These are phyloP conservation scores for Groenewaldozyma auringiensis DNA, from an alignment of 1,139 yeast species.

Conservation along the genomic window DNA sequence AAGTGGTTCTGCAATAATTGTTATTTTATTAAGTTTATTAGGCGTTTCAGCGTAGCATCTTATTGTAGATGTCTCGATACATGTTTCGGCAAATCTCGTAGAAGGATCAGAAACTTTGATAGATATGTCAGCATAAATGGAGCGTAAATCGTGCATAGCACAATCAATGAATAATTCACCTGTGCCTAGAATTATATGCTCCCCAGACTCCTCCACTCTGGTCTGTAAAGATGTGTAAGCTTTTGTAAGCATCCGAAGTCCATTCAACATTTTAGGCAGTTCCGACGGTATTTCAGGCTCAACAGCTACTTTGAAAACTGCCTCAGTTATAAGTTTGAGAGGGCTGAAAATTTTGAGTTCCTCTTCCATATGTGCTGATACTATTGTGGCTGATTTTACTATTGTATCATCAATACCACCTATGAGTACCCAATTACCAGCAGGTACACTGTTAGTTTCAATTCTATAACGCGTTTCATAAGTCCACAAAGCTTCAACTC, in stretches of 20 bases:
- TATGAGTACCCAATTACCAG: conserved; percentile 62
- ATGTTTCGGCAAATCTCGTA: conserved; percentile 74
- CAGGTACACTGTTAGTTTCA: conserved; percentile 46
- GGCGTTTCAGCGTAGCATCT: conserved; percentile 54
- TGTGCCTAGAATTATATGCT: conserved; percentile 67
- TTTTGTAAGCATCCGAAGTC: conserved; percentile 53
- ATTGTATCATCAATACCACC: conserved; percentile 53
- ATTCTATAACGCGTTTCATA: conserved; percentile 68
- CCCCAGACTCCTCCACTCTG: conserved; percentile 84
- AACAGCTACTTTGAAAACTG: conserved; percentile 73
- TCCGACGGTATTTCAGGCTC: conserved; percentile 80
- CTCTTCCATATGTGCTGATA: conserved; percentile 15
- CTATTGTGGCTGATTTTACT: conserved; percentile 53
- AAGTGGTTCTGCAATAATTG: conserved; percentile 75
- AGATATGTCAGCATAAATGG: conserved; percentile 53
- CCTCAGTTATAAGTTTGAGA: conserved; percentile 40
- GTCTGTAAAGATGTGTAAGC: conserved; percentile 60
- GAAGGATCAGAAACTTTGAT: conserved; percentile 82
- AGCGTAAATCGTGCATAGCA: conserved; percentile 66
- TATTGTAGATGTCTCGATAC: conserved; percentile 57
- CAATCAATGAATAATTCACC: conserved; percentile 91
- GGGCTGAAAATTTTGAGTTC: conserved; percentile 34
- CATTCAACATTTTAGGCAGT: conserved; percentile 61
- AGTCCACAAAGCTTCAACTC: conserved; percentile 45
- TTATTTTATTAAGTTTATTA: conserved; percentile 48